These are phyloP conservation scores for Neurospora tetraspora DNA, from an alignment of 495 filamentous ascomycete genomes.

Conservation along the genomic window DNA sequence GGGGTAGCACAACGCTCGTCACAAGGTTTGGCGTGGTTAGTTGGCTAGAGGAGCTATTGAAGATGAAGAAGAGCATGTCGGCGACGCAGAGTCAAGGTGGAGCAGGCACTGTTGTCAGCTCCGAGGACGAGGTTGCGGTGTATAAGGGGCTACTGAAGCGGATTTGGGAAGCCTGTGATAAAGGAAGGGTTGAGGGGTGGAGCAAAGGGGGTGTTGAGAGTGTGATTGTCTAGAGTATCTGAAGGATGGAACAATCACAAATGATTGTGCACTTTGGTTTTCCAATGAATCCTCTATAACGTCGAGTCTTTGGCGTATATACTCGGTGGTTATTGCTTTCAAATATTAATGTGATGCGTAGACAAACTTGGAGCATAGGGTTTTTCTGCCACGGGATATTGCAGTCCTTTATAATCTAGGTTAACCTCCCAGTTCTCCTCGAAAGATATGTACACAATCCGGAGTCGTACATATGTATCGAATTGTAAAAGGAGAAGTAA, in stretches of 20 bases:
- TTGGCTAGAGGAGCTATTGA: constrained; percentile 52
- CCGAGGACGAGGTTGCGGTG: constrained; percentile 31
- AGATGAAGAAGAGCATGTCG: constrained; percentile 38
- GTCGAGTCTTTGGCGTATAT: background rate
- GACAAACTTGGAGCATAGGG: background rate
- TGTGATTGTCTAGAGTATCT: background rate
- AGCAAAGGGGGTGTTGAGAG: constrained; percentile 39
- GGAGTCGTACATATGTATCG: background rate
- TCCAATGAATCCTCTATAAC: background rate
- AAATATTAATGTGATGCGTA: background rate
- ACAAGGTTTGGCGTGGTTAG: constrained; percentile 72
- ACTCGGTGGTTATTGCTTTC: background rate
- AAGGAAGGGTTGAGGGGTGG: constrained; percentile 56
- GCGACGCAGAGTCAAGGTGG: constrained; percentile 2
- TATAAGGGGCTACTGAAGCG: constrained; percentile 49
- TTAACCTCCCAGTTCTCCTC: background rate
- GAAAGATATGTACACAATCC: background rate
- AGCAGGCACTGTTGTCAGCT: constrained; percentile 12
- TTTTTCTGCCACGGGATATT: background rate
- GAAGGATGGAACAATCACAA: background rate
- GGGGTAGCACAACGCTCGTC: constrained; percentile 74
- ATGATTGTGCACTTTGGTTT: background rate
- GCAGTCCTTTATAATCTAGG: background rate
- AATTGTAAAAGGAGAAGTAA: background rate
- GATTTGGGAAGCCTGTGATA: constrained; percentile 63